Evolutionary conservation across 2,329 filamentous ascomycete species (phyloP).

Genomic region (Diaporthe sp.): DNA sequence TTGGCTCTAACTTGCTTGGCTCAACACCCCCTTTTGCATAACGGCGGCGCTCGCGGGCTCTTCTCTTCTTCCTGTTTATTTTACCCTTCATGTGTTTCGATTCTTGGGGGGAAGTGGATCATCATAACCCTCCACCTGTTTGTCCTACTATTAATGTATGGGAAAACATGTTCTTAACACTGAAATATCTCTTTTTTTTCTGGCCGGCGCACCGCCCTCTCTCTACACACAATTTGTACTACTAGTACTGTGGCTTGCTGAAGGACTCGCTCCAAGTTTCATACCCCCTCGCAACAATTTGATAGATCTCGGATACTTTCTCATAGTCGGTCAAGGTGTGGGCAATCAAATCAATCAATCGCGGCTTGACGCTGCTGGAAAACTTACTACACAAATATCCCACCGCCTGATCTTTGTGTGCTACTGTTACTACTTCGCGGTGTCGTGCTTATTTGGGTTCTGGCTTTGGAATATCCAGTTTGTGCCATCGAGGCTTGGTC

Average conservation of each 20-base stretch:
- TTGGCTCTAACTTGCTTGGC: slow-evolving; percentile 7
- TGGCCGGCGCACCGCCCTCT: background rate
- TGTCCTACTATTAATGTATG: slow-evolving; percentile 31
- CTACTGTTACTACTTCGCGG: background rate
- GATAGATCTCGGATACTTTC: slow-evolving; percentile 33
- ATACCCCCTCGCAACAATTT: slow-evolving; percentile 29
- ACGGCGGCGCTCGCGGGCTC: slow-evolving; percentile 23
- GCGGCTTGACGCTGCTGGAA: slow-evolving; percentile 24
- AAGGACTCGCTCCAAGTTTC: slow-evolving; percentile 21
- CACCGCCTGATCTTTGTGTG: background rate
- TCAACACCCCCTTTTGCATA: slow-evolving; percentile 23
- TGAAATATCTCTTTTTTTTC: background rate
- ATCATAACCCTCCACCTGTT: background rate
- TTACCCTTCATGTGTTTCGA: slow-evolving; percentile 15
- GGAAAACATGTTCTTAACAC: background rate
- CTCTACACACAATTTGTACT: background rate
- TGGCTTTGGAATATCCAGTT: background rate
- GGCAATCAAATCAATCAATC: slow-evolving; percentile 1
- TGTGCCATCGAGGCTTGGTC: background rate
- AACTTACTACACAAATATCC: background rate
- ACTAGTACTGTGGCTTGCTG: background rate
- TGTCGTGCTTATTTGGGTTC: background rate
- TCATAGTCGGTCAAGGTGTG: background rate
- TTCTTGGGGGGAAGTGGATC: slow-evolving; percentile 4
- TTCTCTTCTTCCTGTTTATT: background rate